Evolutionary conservation across 345 rosid genomes (phyloP).

Genomic region (Populus deltoides): DNA sequence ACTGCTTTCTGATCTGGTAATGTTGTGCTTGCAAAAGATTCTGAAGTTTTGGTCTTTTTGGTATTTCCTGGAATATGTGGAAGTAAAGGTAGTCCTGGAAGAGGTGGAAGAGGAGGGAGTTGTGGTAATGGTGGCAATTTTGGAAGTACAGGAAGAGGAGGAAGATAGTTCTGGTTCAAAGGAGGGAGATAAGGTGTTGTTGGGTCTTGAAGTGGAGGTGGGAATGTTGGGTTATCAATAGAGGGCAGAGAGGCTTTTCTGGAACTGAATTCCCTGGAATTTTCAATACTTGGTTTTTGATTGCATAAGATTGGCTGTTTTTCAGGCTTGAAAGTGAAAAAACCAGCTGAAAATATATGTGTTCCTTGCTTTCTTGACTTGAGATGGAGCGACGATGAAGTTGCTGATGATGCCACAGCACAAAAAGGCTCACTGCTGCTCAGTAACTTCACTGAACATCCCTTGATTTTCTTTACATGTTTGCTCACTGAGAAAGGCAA

Average conservation of each 20-base stretch:
- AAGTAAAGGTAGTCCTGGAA: slow-evolving; percentile 36
- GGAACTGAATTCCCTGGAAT: slow-evolving; percentile 12
- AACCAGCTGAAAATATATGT: slow-evolving; percentile 83
- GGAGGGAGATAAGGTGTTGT: slow-evolving; percentile 20
- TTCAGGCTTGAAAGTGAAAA: slow-evolving; percentile 77
- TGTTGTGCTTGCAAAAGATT: background rate
- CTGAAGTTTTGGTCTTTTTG: background rate
- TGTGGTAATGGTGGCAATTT: slow-evolving; percentile 47
- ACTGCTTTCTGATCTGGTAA: slow-evolving; percentile 11
- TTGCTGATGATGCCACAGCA: slow-evolving; percentile 63
- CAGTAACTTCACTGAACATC: slow-evolving; percentile 64
- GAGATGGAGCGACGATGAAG: slow-evolving; percentile 57
- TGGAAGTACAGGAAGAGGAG: slow-evolving; percentile 44
- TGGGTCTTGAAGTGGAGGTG: slow-evolving; percentile 44
- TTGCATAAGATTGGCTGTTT: slow-evolving; percentile 59
- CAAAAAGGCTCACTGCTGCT: slow-evolving; percentile 74
- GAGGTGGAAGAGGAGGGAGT: slow-evolving; percentile 49
- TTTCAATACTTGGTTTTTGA: slow-evolving; percentile 44
- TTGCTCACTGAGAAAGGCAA: slow-evolving; percentile 66
- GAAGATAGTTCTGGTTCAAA: slow-evolving; percentile 11
- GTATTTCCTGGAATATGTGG: slow-evolving; percentile 43
- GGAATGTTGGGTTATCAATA: slow-evolving; percentile 28
- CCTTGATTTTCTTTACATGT: slow-evolving; percentile 60
- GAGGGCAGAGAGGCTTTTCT: background rate
- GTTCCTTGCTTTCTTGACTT: slow-evolving; percentile 47